These are phyloP conservation scores for Agaricus bisporus DNA, from an alignment of 768 basidiomycete genomes.

Conservation along the genomic window DNA sequence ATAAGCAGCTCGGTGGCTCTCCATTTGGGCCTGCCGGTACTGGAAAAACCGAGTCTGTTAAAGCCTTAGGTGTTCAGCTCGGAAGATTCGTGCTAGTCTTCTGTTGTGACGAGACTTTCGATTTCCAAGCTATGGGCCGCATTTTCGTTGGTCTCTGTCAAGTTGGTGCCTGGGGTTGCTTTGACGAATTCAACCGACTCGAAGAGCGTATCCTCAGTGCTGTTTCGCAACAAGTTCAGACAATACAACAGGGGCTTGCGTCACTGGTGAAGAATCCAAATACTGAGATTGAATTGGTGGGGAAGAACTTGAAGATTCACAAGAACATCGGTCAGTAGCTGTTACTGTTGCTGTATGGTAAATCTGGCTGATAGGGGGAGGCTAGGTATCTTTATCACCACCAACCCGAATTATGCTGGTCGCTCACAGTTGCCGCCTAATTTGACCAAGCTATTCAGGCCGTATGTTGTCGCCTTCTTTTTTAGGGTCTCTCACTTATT, in stretches of 20 bases:
- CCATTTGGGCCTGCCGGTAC: constrained; percentile 99
- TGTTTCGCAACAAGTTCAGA: constrained; percentile 98
- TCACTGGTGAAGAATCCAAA: constrained; percentile 76
- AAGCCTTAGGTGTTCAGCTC: constrained; percentile 94
- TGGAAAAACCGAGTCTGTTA: constrained; percentile 98
- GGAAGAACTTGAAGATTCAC: constrained; percentile 89
- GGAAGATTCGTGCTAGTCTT: constrained; percentile 99
- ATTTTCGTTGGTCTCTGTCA: constrained; percentile 98
- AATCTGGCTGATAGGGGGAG: constrained; percentile 6
- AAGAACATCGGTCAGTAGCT: constrained; percentile 72
- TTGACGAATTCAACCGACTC: constrained; percentile 96
- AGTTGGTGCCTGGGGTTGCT: constrained; percentile 98
- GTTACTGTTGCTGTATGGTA: neutral
- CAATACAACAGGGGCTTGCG: constrained; percentile 94
- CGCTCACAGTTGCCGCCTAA: constrained; percentile 88
- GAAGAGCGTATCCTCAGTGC: constrained; percentile 97
- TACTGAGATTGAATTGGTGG: constrained; percentile 91
- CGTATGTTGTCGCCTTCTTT: constrained; percentile 43
- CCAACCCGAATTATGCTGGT: constrained; percentile 98
- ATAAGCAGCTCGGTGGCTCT: constrained; percentile 92
- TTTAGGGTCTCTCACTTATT: constrained; percentile 1
- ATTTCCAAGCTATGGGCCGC: constrained; percentile 99
- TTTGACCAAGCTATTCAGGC: constrained; percentile 88
- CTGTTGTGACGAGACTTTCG: constrained; percentile 99
- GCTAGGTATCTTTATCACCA: constrained; percentile 94